These are phyloP conservation scores for Arthrinium puccinioides DNA, from an alignment of 2,329 filamentous ascomycete species.

Conservation along the genomic window DNA sequence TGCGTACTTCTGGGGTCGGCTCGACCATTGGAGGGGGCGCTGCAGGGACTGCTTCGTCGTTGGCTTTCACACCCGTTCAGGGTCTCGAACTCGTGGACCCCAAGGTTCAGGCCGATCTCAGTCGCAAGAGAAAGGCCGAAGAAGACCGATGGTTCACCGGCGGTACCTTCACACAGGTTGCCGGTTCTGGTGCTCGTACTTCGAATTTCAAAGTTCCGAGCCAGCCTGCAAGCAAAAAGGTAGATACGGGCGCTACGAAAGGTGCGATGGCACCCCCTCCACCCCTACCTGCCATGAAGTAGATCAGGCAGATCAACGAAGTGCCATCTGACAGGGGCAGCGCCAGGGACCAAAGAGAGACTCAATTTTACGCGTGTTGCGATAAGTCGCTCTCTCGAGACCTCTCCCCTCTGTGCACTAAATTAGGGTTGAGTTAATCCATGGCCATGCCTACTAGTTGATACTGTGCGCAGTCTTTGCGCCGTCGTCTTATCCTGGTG, in stretches of 20 bases:
- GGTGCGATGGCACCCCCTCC: conserved; percentile 26
- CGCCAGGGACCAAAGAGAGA: no score
- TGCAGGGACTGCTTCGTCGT: conserved; percentile 69
- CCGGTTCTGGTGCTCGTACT: conserved; percentile 29
- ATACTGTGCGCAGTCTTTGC: no score
- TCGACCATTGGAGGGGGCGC: conserved; percentile 57
- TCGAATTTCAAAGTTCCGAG: conserved; percentile 76
- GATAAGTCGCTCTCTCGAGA: background rate
- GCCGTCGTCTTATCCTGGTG: no score
- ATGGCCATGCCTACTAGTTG: no score
- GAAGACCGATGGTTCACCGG: conserved; percentile 96
- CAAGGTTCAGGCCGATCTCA: conserved; percentile 80
- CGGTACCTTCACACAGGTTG: conserved; percentile 90
- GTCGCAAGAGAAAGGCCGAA: conserved; percentile 84
- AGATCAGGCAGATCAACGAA: no score
- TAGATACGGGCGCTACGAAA: conserved; percentile 55
- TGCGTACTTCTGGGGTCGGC: conserved; percentile 77
- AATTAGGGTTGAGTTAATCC: no score
- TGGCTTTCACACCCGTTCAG: conserved; percentile 92
- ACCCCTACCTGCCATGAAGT: conserved; percentile 18
- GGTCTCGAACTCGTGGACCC: conserved; percentile 93
- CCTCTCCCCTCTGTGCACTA: background rate
- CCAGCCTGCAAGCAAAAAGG: conserved; percentile 66
- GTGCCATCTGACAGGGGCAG: no score
- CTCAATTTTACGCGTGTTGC: no score